These are phyloP conservation scores for Omphalotus guepiniiformis DNA, from an alignment of 768 basidiomycete species.

Conservation along the genomic window DNA sequence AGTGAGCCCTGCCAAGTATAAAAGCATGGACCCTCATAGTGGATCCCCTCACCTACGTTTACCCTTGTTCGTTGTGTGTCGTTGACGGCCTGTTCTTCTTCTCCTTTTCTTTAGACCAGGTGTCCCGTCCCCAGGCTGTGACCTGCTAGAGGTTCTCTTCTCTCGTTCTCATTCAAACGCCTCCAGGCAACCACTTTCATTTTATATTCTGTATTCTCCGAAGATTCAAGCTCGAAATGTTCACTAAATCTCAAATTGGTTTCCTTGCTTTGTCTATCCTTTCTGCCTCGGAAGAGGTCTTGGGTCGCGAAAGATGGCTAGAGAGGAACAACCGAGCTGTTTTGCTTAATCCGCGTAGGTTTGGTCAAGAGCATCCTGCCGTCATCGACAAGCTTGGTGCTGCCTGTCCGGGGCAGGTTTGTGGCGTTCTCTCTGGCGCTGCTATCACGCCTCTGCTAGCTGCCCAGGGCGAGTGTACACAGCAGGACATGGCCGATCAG, in stretches of 20 bases:
- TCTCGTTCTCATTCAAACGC: constrained; percentile 13
- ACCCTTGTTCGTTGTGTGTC: constrained; percentile 27
- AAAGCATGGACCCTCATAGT: neutral
- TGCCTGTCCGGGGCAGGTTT: constrained; percentile 47
- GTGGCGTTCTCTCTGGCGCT: constrained; percentile 43
- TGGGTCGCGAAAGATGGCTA: constrained; percentile 42
- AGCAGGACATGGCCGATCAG: constrained; percentile 53
- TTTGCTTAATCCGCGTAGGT: constrained; percentile 47
- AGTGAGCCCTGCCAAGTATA: neutral
- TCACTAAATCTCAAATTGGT: constrained; percentile 14
- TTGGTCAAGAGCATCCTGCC: constrained; percentile 46
- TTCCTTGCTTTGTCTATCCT: constrained; percentile 16
- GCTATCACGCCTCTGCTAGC: constrained; percentile 51
- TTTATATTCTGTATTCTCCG: constrained; percentile 12
- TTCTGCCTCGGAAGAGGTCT: constrained; percentile 17
- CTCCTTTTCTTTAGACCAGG: constrained; percentile 40
- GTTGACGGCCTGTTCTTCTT: constrained; percentile 39
- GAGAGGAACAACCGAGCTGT: constrained; percentile 45
- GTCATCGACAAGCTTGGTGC: constrained; percentile 39
- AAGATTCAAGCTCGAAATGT: constrained; percentile 18
- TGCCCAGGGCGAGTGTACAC: constrained; percentile 47
- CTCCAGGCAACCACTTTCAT: constrained; percentile 19
- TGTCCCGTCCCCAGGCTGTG: constrained; percentile 27
- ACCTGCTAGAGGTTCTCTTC: constrained; percentile 15
- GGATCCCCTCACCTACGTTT: constrained; percentile 8